Conservation (phyloP, 352 stramenopile species). For the Phytophthora ramorum region DNA sequence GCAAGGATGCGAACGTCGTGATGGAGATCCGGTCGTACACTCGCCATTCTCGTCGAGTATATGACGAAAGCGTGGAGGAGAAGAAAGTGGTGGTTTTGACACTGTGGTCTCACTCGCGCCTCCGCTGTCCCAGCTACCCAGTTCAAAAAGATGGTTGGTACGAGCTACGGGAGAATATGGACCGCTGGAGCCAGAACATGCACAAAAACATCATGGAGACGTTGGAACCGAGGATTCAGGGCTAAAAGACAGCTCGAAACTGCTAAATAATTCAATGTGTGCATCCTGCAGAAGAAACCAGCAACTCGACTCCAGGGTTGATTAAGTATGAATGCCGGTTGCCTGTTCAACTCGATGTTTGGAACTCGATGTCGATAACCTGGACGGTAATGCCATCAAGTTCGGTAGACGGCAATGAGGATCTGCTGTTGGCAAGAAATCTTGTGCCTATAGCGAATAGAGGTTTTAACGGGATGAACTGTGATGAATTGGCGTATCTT, state of each 20-base stretch:
- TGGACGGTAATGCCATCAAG: too few relatives aligned
- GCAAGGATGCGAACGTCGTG: conserved; percentile 39
- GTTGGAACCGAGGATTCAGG: conserved; percentile 11
- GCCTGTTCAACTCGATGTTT: too few relatives aligned
- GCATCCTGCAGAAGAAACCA: too few relatives aligned
- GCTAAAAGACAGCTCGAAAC: background rate
- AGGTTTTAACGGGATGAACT: too few relatives aligned
- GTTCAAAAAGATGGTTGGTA: conserved; percentile 27
- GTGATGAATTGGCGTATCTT: too few relatives aligned
- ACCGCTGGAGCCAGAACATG: conserved; percentile 47
- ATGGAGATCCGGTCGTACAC: conserved; percentile 22
- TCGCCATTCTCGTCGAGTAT: conserved; percentile 1
- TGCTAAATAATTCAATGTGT: too few relatives aligned
- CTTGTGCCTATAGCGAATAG: too few relatives aligned
- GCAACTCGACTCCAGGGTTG: too few relatives aligned
- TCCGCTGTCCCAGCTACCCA: conserved; percentile 33
- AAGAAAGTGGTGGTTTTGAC: conserved; percentile 45
- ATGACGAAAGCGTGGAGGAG: background rate
- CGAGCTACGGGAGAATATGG: conserved; percentile 44
- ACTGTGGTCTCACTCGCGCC: conserved; percentile 39
- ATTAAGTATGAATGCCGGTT: too few relatives aligned
- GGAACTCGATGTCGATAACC: too few relatives aligned
- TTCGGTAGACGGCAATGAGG: too few relatives aligned
- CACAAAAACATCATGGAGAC: conserved; percentile 42
- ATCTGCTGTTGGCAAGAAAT: too few relatives aligned